phyloP scores from a whole-genome alignment of 257 asterid genomes.

The Lantana camara region DNA sequence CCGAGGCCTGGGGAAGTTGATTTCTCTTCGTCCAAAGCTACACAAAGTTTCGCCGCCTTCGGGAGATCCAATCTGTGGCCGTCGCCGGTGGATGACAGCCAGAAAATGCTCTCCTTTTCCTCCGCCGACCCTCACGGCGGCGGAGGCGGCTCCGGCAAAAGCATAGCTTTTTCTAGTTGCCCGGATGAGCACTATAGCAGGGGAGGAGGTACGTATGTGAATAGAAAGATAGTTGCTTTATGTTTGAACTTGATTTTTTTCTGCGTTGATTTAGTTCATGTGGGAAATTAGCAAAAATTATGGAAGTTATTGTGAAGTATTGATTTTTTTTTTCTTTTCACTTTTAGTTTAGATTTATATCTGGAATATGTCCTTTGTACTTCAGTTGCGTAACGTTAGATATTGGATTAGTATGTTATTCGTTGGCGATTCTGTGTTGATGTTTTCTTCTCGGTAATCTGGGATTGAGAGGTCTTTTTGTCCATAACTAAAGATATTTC shows the following conservation, averaged over 20 bases:
- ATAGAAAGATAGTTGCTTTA: neutral
- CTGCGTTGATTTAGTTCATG: neutral
- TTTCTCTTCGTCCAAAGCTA: constrained; percentile 30
- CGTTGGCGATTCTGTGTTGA: constrained; percentile 20
- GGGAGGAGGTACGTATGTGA: constrained; percentile 32
- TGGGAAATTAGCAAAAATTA: neutral
- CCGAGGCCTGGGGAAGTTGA: constrained; percentile 36
- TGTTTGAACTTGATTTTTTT: neutral
- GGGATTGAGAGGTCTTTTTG: constrained; percentile 8
- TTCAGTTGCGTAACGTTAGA: neutral
- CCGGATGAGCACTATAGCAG: constrained; percentile 33
- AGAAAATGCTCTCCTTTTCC: constrained; percentile 54
- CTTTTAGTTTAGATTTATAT: constrained; percentile 26
- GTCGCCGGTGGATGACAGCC: constrained; percentile 41
- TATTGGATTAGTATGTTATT: neutral
- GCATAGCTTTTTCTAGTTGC: constrained; percentile 43
- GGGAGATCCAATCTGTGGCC: constrained; percentile 51
- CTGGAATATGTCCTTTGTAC: neutral
- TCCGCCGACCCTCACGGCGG: constrained; percentile 35
- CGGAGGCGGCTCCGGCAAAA: constrained; percentile 30
- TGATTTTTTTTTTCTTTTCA: neutral
- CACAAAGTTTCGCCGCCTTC: constrained; percentile 30
- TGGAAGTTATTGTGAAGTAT: neutral
- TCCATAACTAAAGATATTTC: constrained; percentile 15
- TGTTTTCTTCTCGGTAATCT: constrained; percentile 17